A percentile compares a stretch with the other conserved stretches of the same genome.
Conservation (phyloP, 2,329 filamentous ascomycete genomes). For the Passalora sequoiae region DNA sequence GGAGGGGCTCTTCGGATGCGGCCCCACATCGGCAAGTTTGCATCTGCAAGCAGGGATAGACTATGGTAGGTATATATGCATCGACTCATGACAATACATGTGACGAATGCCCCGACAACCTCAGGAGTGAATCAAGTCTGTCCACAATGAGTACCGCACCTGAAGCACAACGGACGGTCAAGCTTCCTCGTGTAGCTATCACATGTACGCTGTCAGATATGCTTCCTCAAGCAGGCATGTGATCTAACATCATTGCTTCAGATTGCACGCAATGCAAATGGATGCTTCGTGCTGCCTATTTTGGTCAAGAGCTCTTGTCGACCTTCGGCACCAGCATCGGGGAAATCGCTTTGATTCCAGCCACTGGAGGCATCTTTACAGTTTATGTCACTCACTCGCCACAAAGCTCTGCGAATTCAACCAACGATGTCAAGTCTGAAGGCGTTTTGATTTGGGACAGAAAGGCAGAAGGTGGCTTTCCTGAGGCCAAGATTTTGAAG, state of each 20-base stretch:
- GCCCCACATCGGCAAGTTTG: too few relatives aligned
- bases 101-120: too few relatives aligned
- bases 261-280: conserved; percentile 24
- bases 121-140: too few relatives aligned
- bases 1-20: too few relatives aligned
- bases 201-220: conserved; percentile 52
- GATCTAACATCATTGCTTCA: conserved; percentile 15
- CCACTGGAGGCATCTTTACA: conserved; percentile 76
- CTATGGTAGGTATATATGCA: too few relatives aligned
- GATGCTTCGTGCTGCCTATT: conserved; percentile 52
- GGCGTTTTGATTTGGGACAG: conserved; percentile 77
- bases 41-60: too few relatives aligned
- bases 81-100: too few relatives aligned
- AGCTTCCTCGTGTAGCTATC: conserved; percentile 8
- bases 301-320: conserved; percentile 88
- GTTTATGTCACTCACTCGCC: conserved; percentile 56
- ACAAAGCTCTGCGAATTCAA: conserved; percentile 4
- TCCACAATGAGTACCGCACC: too few relatives aligned
- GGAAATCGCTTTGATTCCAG: conserved; percentile 80
- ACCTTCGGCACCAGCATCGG: conserved; percentile 81
- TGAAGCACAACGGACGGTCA: conserved; percentile 1
- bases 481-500: conserved; percentile 89
- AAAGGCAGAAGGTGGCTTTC: conserved; percentile 81
- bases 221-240: conserved; percentile 63
- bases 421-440: conserved; percentile 22